These are phyloP conservation scores for Pythium volutum DNA, from an alignment of 352 stramenopile species.

Conservation along the genomic window DNA sequence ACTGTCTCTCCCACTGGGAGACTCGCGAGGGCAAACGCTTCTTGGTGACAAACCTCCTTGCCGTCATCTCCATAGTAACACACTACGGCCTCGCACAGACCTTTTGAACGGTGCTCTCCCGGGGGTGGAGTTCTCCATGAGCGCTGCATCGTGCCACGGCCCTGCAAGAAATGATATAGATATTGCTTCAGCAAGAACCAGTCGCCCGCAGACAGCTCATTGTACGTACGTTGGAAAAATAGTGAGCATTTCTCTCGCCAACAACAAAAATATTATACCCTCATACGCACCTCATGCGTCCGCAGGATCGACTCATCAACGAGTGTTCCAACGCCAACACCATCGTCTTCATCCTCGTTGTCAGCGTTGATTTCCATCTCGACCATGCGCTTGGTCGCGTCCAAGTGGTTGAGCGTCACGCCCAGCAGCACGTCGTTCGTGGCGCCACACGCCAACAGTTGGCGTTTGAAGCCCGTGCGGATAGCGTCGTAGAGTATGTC, in stretches of 20 bases:
- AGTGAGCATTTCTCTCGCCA: background rate
- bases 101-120: background rate
- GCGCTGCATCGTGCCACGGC: background rate
- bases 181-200: constrained; percentile 80
- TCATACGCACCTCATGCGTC: constrained; percentile 34
- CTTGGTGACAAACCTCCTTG: constrained; percentile 42
- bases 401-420: constrained; percentile 81
- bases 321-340: constrained; percentile 29
- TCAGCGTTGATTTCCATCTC: background rate
- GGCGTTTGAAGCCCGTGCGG: constrained; percentile 91
- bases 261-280: background rate
- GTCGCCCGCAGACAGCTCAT: constrained; percentile 48
- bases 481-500: constrained; percentile 92
- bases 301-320: constrained; percentile 71
- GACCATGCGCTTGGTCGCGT: constrained; percentile 61
- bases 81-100: background rate
- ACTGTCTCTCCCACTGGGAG: background rate
- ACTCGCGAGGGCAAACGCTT: constrained; percentile 42
- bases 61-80: constrained; percentile 56
- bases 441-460: constrained; percentile 70
- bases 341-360: constrained; percentile 10
- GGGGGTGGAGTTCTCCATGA: background rate
- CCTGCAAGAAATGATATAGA: constrained; percentile 29
- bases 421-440: constrained; percentile 76
- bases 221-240: constrained; percentile 36